Conservation (phyloP, 2,329 filamentous ascomycete genomes). For the Colletotrichum chrysophilum region DNA sequence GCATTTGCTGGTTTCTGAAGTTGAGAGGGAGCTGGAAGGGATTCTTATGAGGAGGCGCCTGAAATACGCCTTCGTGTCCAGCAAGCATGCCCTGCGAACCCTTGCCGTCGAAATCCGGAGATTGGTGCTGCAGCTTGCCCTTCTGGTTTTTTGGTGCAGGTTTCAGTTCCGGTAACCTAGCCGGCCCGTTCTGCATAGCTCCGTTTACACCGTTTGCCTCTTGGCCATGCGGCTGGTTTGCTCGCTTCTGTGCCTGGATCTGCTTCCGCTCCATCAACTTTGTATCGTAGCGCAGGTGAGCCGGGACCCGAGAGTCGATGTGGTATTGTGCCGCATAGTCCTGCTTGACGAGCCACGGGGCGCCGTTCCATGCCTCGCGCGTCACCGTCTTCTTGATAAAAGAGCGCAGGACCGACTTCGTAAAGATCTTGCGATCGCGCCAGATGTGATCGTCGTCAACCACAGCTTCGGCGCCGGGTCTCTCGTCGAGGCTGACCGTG, state of each 20-base stretch:
- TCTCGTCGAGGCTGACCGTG: conserved; percentile 75
- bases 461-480: conserved; percentile 74
- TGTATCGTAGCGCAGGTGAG: conserved; percentile 80
- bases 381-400: conserved; percentile 97
- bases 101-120: conserved; percentile 42
- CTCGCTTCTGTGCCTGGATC: conserved; percentile 69
- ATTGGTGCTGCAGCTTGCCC: conserved; percentile 57
- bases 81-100: conserved; percentile 39
- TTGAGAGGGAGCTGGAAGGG: conserved; percentile 51
- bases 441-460: conserved; percentile 82
- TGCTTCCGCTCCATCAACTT: conserved; percentile 81
- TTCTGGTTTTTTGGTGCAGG: conserved; percentile 75
- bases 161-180: conserved; percentile 74
- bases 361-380: conserved; percentile 92
- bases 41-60: conserved; percentile 48
- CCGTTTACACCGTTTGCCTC: conserved; percentile 43
- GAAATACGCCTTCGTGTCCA: conserved; percentile 40
- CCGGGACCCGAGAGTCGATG: conserved; percentile 86
- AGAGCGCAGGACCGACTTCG: conserved; percentile 89
- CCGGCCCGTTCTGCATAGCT: conserved; percentile 43
- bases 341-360: conserved; percentile 92
- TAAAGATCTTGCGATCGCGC: conserved; percentile 90
- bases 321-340: conserved; percentile 83
- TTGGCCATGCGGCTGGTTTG: conserved; percentile 40
- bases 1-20: conserved; percentile 47